Conservation (phyloP, 129 eudicot genomes). For the Lonicera japonica region DNA sequence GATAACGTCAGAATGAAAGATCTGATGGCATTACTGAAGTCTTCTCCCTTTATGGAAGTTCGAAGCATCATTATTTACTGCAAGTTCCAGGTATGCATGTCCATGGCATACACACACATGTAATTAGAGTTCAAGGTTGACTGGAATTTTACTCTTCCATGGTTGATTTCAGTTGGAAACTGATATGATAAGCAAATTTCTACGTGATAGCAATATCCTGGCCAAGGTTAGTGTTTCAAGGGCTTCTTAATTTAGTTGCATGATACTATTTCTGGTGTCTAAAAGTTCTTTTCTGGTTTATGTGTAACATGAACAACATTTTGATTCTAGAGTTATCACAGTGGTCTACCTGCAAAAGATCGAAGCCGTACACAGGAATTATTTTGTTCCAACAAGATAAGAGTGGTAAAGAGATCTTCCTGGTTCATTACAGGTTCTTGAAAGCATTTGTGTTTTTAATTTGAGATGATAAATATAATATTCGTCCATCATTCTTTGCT, state of each 20-base stretch:
- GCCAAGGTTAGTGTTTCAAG: slow-evolving; percentile 61
- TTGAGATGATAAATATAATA: background rate
- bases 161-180: slow-evolving; percentile 63
- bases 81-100: slow-evolving; percentile 71
- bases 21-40: slow-evolving; percentile 60
- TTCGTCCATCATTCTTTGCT: background rate
- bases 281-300: slow-evolving; percentile 3
- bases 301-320: slow-evolving; percentile 14
- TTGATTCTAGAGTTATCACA: slow-evolving; percentile 72
- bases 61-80: slow-evolving; percentile 94
- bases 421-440: background rate
- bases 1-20: slow-evolving; percentile 65
- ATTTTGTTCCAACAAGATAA: slow-evolving; percentile 81
- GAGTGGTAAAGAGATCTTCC: slow-evolving; percentile 53
- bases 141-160: slow-evolving; percentile 7
- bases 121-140: background rate
- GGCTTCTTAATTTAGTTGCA: slow-evolving; percentile 12
- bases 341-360: slow-evolving; percentile 85
- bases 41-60: slow-evolving; percentile 59
- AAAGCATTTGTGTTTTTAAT: background rate
- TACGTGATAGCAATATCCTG: slow-evolving; percentile 72
- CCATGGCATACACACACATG: background rate
- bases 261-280: slow-evolving; percentile 11
- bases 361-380: slow-evolving; percentile 79
- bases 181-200: slow-evolving; percentile 79